phyloP scores from a whole-genome alignment of 106 monocot genomes.

The Phalaenopsis equestris region DNA sequence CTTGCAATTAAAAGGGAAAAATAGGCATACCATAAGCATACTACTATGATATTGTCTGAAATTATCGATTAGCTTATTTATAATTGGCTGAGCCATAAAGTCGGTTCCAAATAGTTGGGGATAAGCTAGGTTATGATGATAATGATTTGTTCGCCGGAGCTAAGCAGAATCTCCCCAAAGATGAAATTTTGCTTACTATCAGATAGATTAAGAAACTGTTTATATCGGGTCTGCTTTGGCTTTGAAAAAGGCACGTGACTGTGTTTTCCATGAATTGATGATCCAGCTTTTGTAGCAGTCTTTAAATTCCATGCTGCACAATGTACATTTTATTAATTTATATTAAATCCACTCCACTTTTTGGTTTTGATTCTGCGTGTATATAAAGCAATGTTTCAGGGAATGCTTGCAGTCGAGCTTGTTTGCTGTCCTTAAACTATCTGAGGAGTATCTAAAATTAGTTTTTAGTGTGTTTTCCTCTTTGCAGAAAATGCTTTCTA shows the following conservation, averaged over 20 bases:
- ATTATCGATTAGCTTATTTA: background rate
- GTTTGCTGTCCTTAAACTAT: background rate
- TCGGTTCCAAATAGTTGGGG: background rate
- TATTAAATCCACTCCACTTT: background rate
- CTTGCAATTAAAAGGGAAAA: background rate
- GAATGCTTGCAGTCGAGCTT: background rate
- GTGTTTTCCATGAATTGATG: background rate
- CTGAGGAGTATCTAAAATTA: background rate
- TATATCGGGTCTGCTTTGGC: background rate
- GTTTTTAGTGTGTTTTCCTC: background rate
- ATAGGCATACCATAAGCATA: background rate
- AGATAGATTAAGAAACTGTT: background rate
- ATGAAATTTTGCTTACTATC: background rate
- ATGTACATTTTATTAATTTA: background rate
- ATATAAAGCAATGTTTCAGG: background rate
- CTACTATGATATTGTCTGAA: background rate
- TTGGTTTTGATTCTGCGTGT: background rate
- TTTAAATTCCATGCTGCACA: background rate
- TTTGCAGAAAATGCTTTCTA: slow-evolving; percentile 1
- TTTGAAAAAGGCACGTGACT: background rate
- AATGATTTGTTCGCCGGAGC: background rate
- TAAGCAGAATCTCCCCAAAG: background rate
- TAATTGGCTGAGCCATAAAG: background rate
- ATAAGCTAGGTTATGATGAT: background rate
- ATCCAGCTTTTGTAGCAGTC: background rate